phyloP scores from a whole-genome alignment of 768 basidiomycete genomes.

The Phylloporus rhodoxanthus region DNA sequence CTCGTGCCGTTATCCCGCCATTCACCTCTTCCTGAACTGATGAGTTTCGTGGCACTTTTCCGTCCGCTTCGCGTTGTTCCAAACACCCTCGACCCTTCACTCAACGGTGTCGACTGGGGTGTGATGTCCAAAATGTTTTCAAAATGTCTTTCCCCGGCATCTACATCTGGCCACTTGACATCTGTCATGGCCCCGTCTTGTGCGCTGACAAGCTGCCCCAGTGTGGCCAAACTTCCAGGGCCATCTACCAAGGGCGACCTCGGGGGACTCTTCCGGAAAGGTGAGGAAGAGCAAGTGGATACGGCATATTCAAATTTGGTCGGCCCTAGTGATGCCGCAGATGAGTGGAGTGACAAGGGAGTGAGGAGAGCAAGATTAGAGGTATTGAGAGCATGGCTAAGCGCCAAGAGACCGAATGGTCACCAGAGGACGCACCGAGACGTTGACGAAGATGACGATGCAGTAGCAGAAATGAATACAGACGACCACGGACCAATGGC shows the following conservation, averaged over 20 bases:
- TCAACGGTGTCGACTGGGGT: slow-evolving; percentile 62
- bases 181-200: slow-evolving; percentile 24
- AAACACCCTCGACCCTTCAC: slow-evolving; percentile 58
- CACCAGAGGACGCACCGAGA: slow-evolving; percentile 32
- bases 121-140: slow-evolving; percentile 66
- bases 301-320: slow-evolving; percentile 61
- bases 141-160: slow-evolving; percentile 38
- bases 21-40: slow-evolving; percentile 82
- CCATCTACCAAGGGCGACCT: slow-evolving; percentile 13
- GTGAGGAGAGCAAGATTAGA: slow-evolving; percentile 40
- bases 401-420: slow-evolving; percentile 27
- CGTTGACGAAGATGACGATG: slow-evolving; percentile 10
- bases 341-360: slow-evolving; percentile 51
- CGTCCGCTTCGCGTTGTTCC: slow-evolving; percentile 72
- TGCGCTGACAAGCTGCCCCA: slow-evolving; percentile 12
- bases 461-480: neutral
- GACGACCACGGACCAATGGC: neutral
- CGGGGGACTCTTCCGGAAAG: neutral
- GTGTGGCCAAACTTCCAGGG: slow-evolving; percentile 15
- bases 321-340: slow-evolving; percentile 46
- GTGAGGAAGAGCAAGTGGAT: slow-evolving; percentile 35
- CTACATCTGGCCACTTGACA: slow-evolving; percentile 4
- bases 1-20: slow-evolving; percentile 82
- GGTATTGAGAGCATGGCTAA: slow-evolving; percentile 41
- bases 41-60: slow-evolving; percentile 75